Conservation (phyloP, 2,329 filamentous ascomycete species). For the Cordyceps tenuipes region DNA sequence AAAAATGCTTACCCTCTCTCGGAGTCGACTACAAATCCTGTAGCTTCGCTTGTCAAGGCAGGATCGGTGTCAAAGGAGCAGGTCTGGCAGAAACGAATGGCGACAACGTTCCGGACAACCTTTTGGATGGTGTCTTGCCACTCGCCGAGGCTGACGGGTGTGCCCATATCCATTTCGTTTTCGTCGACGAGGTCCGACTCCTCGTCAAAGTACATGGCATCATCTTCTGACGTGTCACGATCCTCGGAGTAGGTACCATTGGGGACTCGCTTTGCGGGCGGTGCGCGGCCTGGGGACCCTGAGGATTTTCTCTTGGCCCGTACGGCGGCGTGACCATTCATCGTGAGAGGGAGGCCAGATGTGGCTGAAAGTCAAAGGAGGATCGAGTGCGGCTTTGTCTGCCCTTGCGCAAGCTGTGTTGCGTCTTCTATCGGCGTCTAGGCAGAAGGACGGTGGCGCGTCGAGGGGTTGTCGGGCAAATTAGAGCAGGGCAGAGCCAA, state of each 20-base stretch:
- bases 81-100: slow-evolving; percentile 98
- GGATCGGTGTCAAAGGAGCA: slow-evolving; percentile 97
- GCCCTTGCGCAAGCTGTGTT: not conserved
- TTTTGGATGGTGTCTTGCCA: slow-evolving; percentile 95
- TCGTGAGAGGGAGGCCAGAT: slow-evolving; percentile 19
- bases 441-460: too few species aligned
- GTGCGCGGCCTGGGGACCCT: slow-evolving; percentile 29
- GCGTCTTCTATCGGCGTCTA: not conserved
- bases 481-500: not conserved
- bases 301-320: slow-evolving; percentile 47
- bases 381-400: not conserved
- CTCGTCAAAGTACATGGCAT: slow-evolving; percentile 29
- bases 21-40: slow-evolving; percentile 94
- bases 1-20: slow-evolving; percentile 60
- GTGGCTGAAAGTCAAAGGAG: not conserved
- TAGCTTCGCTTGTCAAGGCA: slow-evolving; percentile 89
- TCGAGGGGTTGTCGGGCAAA: too few species aligned
- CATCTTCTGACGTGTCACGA: slow-evolving; percentile 40
- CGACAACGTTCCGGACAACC: slow-evolving; percentile 91
- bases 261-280: slow-evolving; percentile 27
- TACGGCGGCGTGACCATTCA: slow-evolving; percentile 36
- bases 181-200: slow-evolving; percentile 36
- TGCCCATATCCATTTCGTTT: slow-evolving; percentile 29
- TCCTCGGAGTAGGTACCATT: slow-evolving; percentile 43
- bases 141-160: slow-evolving; percentile 44